Evolutionary conservation across 306 rosid species (phyloP).

Genomic region (Trifolium subterraneum): DNA sequence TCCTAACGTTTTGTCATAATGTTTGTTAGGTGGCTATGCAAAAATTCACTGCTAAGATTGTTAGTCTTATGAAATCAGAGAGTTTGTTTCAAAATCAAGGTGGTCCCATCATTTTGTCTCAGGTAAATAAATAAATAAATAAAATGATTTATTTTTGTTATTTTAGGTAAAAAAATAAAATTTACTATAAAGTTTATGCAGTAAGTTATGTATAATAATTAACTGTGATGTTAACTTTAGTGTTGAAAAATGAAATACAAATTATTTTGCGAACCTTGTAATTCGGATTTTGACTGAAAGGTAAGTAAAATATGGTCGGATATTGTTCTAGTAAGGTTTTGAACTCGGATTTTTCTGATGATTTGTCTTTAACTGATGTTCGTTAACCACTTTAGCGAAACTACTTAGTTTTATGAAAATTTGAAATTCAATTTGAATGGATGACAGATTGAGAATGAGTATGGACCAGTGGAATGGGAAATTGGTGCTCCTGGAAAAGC

Average conservation of each 20-base stretch:
- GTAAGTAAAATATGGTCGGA: neutral
- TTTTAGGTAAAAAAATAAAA: too few species aligned
- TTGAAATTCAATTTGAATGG: slow-evolving; percentile 14
- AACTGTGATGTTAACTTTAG: neutral
- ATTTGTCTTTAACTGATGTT: neutral
- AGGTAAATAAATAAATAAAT: slow-evolving; percentile 55
- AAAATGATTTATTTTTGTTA: neutral
- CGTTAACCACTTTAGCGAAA: neutral
- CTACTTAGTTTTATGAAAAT: neutral
- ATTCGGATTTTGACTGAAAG: neutral
- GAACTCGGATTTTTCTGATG: neutral
- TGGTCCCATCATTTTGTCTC: slow-evolving; percentile 94
- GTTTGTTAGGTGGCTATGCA: slow-evolving; percentile 86
- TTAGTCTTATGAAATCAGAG: slow-evolving; percentile 81
- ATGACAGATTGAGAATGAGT: slow-evolving; percentile 84
- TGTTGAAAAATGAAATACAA: neutral
- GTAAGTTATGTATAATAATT: neutral
- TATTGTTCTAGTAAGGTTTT: neutral
- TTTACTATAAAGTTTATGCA: slow-evolving; percentile 18
- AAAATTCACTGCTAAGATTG: slow-evolving; percentile 81
- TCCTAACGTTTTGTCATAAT: slow-evolving; percentile 29
- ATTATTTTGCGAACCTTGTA: neutral
- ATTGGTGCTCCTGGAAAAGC: slow-evolving; percentile 75
- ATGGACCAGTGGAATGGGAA: slow-evolving; percentile 64
- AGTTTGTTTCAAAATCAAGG: slow-evolving; percentile 80